Conservation (phyloP, 352 stramenopile genomes). For the Phytophthora gonapodyides region DNA sequence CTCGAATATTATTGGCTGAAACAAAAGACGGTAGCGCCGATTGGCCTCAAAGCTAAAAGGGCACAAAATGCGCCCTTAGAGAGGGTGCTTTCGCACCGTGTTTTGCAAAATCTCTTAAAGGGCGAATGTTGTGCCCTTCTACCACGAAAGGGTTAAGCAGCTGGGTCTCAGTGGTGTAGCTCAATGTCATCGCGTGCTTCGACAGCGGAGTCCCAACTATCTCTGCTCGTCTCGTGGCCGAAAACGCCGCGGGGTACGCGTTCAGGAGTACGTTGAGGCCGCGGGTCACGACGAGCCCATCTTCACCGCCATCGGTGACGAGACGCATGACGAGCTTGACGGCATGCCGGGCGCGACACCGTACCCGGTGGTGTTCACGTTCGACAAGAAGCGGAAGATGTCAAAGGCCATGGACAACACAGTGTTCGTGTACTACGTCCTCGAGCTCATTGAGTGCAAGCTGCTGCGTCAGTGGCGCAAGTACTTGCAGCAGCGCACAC, state of each 20-base stretch:
- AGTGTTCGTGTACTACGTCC: conserved; percentile 99
- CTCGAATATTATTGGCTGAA: too few relatives aligned
- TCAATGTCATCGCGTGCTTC: conserved; percentile 96
- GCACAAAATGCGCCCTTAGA: too few relatives aligned
- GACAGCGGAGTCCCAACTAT: conserved; percentile 93
- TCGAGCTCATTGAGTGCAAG: conserved; percentile 98
- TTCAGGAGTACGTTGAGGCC: conserved; percentile 99
- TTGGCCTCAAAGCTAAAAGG: too few relatives aligned
- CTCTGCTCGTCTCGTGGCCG: conserved; percentile 95
- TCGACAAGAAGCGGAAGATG: conserved; percentile 94
- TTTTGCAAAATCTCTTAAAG: conserved; percentile 37
- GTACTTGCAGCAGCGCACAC: conserved; percentile 82
- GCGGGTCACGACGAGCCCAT: conserved; percentile 76
- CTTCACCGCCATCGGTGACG: conserved; percentile 92
- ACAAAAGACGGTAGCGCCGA: too few relatives aligned
- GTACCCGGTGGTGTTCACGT: conserved; percentile 97
- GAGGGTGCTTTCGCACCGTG: conserved; percentile 70
- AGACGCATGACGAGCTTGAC: conserved; percentile 93
- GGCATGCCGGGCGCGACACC: conserved; percentile 94
- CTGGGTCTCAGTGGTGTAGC: conserved; percentile 97
- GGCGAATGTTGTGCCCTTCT: conserved; percentile 52
- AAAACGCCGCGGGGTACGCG: conserved; percentile 98
- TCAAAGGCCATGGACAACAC: conserved; percentile 96
- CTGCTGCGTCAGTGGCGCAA: conserved; percentile 94
- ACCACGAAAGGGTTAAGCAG: conserved; percentile 89